Conservation (phyloP, 225 moss, liverwort and hornwort genomes). For the Neckera pumila region DNA sequence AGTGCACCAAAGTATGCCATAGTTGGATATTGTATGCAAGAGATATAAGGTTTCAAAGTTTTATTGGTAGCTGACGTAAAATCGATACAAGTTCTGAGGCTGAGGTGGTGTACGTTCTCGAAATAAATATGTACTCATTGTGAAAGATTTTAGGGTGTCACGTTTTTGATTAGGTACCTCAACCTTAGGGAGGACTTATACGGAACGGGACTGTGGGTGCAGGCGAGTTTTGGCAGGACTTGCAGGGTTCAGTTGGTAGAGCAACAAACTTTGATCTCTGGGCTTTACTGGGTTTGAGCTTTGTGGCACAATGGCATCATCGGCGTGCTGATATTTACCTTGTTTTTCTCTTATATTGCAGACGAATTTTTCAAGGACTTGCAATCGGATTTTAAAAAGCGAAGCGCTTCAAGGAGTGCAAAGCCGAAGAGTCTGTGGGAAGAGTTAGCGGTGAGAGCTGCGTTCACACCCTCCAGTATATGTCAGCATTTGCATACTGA, state of each 20-base stretch:
- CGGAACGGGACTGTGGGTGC: slow-evolving; percentile 49
- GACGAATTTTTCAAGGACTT: slow-evolving; percentile 89
- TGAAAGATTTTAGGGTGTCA: not conserved
- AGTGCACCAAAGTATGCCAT: not conserved
- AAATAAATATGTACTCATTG: not conserved
- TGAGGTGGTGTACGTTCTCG: not conserved
- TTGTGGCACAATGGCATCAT: not conserved
- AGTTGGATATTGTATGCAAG: not conserved
- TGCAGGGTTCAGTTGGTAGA: slow-evolving; percentile 93
- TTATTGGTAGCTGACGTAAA: not conserved
- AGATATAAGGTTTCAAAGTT: not conserved
- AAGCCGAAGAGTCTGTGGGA: slow-evolving; percentile 95
- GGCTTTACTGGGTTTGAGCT: not conserved
- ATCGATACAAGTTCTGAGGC: not conserved
- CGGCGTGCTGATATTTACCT: slow-evolving; percentile 8
- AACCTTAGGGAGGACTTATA: slow-evolving; percentile 12
- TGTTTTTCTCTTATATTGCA: slow-evolving; percentile 36
- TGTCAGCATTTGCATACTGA: not conserved
- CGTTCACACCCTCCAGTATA: not conserved
- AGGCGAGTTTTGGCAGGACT: slow-evolving; percentile 93
- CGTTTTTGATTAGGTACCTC: not conserved
- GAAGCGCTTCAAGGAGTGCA: slow-evolving; percentile 25
- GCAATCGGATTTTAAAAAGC: slow-evolving; percentile 48
- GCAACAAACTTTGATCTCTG: slow-evolving; percentile 39
- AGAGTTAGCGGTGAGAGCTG: slow-evolving; percentile 70